Conservation (phyloP, 768 basidiomycete genomes). For the Kwoniella pini region DNA sequence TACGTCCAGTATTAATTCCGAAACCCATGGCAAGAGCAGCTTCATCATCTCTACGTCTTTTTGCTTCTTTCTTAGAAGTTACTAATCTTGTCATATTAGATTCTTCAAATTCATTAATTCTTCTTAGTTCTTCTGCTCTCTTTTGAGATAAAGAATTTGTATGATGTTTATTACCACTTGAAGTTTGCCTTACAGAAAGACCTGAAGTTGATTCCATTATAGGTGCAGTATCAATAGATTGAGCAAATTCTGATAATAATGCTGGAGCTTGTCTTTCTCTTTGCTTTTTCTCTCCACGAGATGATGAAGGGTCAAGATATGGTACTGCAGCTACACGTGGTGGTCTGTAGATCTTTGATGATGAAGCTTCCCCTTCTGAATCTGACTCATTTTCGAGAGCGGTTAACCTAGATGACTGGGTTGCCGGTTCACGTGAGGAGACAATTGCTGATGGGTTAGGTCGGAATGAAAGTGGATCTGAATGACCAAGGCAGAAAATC, state of each 20-base stretch:
- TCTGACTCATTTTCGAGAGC: conserved; percentile 9
- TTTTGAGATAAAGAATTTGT: conserved; percentile 60
- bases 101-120: conserved; percentile 86
- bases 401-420: conserved; percentile 28
- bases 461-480: conserved; percentile 88
- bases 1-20: conserved; percentile 45
- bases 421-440: conserved; percentile 27
- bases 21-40: conserved; percentile 79
- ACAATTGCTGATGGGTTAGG: conserved; percentile 81
- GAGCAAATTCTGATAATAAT: conserved; percentile 52
- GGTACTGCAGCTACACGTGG: conserved; percentile 87
- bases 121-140: conserved; percentile 75
- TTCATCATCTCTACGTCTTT: conserved; percentile 73
- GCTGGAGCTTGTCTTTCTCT: conserved; percentile 59
- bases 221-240: conserved; percentile 50
- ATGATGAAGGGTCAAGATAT: conserved; percentile 62
- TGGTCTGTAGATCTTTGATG: conserved; percentile 58
- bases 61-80: conserved; percentile 83
- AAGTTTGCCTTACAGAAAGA: conserved; percentile 51
- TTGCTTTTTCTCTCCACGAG: conserved; percentile 48
- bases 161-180: conserved; percentile 17
- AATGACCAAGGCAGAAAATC: not conserved
- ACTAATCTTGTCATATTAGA: conserved; percentile 88
- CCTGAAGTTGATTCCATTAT: conserved; percentile 54
- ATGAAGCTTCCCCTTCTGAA: conserved; percentile 24